Percentiles rank a stretch among this genome's conserved stretches.
These are phyloP conservation scores for Pisolithus sp. DNA, from an alignment of 768 basidiomycete genomes.

Conservation along the genomic window DNA sequence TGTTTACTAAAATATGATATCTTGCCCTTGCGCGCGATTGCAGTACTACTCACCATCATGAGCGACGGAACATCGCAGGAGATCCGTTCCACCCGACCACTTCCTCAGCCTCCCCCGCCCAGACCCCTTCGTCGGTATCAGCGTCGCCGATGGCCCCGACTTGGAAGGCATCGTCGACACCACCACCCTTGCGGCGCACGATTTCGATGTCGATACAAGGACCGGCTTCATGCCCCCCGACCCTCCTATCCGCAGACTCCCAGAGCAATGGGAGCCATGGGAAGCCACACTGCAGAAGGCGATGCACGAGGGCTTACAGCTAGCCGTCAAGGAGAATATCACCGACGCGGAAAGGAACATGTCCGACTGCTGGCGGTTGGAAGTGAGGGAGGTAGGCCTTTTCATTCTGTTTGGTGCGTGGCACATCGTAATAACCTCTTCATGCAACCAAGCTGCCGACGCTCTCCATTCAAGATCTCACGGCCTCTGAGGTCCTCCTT, in stretches of 20 bases:
- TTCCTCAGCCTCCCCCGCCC: slow-evolving; percentile 32
- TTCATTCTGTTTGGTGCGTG: neutral
- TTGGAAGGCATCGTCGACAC: slow-evolving; percentile 35
- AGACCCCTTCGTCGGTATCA: slow-evolving; percentile 18
- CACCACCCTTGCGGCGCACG: slow-evolving; percentile 69
- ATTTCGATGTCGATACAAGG: slow-evolving; percentile 87
- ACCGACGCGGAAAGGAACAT: slow-evolving; percentile 29
- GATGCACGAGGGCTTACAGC: slow-evolving; percentile 41
- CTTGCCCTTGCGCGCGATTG: no score
- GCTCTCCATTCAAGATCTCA: slow-evolving; percentile 40
- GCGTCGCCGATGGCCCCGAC: no score
- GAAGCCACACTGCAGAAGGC: slow-evolving; percentile 54
- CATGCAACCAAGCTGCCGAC: slow-evolving; percentile 42
- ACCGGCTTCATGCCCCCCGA: slow-evolving; percentile 90
- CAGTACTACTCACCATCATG: no score
- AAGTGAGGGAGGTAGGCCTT: slow-evolving; percentile 43
- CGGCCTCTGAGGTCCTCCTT: slow-evolving; percentile 47
- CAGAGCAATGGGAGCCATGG: slow-evolving; percentile 63
- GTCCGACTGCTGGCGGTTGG: slow-evolving; percentile 49
- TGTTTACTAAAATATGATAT: no score
- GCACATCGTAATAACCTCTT: slow-evolving; percentile 1
- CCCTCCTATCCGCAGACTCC: slow-evolving; percentile 60
- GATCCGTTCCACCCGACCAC: slow-evolving; percentile 20
- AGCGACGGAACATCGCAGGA: no score
- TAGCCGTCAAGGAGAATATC: slow-evolving; percentile 42